Conservation (phyloP, 805 yeast genomes). For the Ogataea methanolica region DNA sequence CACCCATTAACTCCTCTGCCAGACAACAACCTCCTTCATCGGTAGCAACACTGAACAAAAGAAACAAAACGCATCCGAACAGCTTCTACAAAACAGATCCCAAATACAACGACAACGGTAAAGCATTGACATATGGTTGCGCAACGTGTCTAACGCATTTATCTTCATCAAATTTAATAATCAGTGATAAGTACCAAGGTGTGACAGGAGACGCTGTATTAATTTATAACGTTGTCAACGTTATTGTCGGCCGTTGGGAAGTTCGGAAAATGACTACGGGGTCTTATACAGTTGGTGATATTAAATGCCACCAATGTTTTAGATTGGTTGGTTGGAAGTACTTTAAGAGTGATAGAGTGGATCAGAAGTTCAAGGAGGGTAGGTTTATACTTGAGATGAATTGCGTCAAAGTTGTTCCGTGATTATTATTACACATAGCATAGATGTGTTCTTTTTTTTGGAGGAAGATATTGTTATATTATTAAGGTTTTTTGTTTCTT, state of each 20-base stretch:
- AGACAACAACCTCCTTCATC: background rate
- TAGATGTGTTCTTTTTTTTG: background rate
- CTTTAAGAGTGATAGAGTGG: conserved; percentile 38
- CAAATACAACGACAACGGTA: conserved; percentile 17
- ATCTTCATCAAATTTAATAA: conserved; percentile 25
- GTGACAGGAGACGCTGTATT: conserved; percentile 54
- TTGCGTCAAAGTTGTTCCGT: conserved; percentile 8
- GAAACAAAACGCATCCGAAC: background rate
- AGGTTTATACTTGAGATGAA: conserved; percentile 48
- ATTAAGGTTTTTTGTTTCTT: background rate
- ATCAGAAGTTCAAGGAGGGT: conserved; percentile 58
- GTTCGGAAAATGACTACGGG: conserved; percentile 54
- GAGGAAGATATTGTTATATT: background rate
- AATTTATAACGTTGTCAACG: conserved; percentile 39
- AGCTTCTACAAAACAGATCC: conserved; percentile 8
- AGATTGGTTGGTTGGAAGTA: conserved; percentile 62
- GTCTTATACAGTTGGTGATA: conserved; percentile 49
- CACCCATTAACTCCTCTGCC: too few species aligned
- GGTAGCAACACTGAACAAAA: background rate
- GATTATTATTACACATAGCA: too few species aligned
- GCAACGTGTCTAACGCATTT: conserved; percentile 27
- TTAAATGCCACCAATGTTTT: conserved; percentile 51
- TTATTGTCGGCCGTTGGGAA: conserved; percentile 17
- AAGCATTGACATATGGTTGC: conserved; percentile 25
- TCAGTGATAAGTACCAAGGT: conserved; percentile 44